Evolutionary conservation across 2,329 filamentous ascomycete species (phyloP), one percentile per base, ranked within the genome.

Genomic region (Bimuria novae-zelandiae): DNA sequence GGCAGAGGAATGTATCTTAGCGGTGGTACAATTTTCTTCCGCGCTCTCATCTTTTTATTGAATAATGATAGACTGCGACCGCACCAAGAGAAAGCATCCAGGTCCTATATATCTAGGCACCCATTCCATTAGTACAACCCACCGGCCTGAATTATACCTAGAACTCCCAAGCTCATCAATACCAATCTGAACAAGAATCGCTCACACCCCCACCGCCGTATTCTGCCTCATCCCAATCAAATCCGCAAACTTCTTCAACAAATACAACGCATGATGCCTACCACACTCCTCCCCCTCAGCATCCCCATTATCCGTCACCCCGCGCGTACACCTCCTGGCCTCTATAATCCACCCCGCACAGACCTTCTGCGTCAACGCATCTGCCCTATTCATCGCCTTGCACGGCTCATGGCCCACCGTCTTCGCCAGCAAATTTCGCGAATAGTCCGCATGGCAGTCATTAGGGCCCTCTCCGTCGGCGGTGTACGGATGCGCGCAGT

Each of bases 251-350:
- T 22, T 2, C 37, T 21, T 43, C 43, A 53, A 30, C n/a, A 36
- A 30, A 36, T 42, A 53, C 25, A 49, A 11, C 36, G 47, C 32
- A 53, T 53, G 50, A 53, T 53, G 37, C 17, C 42, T 7, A 4
- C 27, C 43, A 32, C 50, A 53, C 14, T 16, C 14, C 14, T 23
- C 44, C 29, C 44, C 41, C 36, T 21, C 10, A 27, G 21, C 14
- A 8, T 23, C 44, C 29, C 44, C 41, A 35, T 21, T 27, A 27
- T 27, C 25, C 10, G 25, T 44, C 10, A 4, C 44, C 35, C 19
- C 32, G 29, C 39, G n/a, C 36, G 16, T 29, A 41, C 50, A 53
- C 43, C 43, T 27, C 4, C 4, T 7, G 17, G 43, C 37, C 43
- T 37, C 22, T 3, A 14, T 19, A 25, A 12, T n/a, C 50, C 43